Base-by-base conservation (phyloP, 768 basidiomycete genomes). In the Holtermannia corniformis region DNA sequence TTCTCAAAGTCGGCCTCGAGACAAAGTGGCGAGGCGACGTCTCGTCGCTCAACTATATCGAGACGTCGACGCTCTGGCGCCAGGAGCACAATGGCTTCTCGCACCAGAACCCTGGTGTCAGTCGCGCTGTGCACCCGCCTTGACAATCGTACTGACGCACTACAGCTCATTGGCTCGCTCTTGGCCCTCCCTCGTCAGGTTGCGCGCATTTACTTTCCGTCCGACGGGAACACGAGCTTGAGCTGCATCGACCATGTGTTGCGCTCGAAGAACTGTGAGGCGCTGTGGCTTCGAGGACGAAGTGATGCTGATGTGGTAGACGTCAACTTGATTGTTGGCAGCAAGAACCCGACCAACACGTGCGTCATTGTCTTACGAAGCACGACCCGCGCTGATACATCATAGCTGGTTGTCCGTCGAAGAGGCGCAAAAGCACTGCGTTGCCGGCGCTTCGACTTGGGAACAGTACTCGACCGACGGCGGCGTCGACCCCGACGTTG, bases 201-300 rank as follows among this genome's bases (percentile, higher is more conserved):
- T 16, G 63, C 62, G 14, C 53, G 68, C n/a, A 60, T 72, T 26
- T 73, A 72, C 66, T 76, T 90, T 21, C 86, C 88, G 0, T 86
- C 90, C n/a, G 90, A 93, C 62, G 85, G 86, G 12, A 91, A 92
- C 68, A 85, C 85, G 63, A 82, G 85, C 74, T 74, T 91, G 56
- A 85, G 83, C 28, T 88, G 87, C 21, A 78, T 92, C 51, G 80
- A 84, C 3, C 90, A 92, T 70, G 89, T 86, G 62, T 70, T 92
- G 64, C 74, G 83, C 47, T 82, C 86, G 21, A 87, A 85, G 76
- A 84, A 88, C 72, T 90, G 90, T 65, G 49, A 50, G 63, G n/a
- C n/a, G n/a, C n/a, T n/a, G n/a, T n/a, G n/a, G n/a, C n/a, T 62
- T 11, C 3, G 4, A 4, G 4, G 0, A 41, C 13, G 41, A 42